Evolutionary conservation across 1,139 yeast genomes (phyloP).

Genomic region (Kurtzmaniella quercitrusa): DNA sequence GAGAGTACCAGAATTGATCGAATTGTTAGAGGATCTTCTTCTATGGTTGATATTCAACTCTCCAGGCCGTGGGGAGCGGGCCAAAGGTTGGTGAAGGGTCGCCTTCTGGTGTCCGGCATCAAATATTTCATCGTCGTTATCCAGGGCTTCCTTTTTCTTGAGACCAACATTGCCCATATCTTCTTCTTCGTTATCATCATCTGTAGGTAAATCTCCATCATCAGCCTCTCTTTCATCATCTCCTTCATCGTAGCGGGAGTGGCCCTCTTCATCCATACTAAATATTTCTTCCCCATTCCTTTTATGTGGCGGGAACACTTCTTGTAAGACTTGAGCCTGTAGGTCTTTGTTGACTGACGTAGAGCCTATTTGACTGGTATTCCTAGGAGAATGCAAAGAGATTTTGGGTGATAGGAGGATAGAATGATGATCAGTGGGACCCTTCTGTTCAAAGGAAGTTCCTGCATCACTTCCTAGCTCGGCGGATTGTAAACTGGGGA

Average conservation of each 20-base stretch:
- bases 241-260: neutral
- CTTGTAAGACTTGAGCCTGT: slow-evolving; percentile 37
- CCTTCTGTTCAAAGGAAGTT: neutral
- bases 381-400: slow-evolving; percentile 1
- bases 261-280: slow-evolving; percentile 30
- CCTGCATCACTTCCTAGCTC: slow-evolving; percentile 1
- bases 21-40: slow-evolving; percentile 4
- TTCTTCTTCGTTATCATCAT: neutral
- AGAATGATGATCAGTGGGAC: slow-evolving; percentile 1
- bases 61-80: neutral
- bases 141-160: neutral
- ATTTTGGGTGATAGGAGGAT: slow-evolving; percentile 2
- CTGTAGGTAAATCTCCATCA: neutral
- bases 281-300: slow-evolving; percentile 20
- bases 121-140: neutral
- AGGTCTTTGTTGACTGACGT: slow-evolving; percentile 36
- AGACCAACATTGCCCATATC: neutral
- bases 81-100: neutral
- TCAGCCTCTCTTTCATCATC: neutral
- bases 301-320: slow-evolving; percentile 30
- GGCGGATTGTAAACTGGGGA: slow-evolving; percentile 4
- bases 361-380: slow-evolving; percentile 18
- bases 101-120: neutral
- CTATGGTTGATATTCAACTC: neutral
- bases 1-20: slow-evolving; percentile 1